Evolutionary conservation across 495 filamentous ascomycete genomes (phyloP), one percentile per base, ranked within the genome.

Genomic region (Lentithecium fluviatile): DNA sequence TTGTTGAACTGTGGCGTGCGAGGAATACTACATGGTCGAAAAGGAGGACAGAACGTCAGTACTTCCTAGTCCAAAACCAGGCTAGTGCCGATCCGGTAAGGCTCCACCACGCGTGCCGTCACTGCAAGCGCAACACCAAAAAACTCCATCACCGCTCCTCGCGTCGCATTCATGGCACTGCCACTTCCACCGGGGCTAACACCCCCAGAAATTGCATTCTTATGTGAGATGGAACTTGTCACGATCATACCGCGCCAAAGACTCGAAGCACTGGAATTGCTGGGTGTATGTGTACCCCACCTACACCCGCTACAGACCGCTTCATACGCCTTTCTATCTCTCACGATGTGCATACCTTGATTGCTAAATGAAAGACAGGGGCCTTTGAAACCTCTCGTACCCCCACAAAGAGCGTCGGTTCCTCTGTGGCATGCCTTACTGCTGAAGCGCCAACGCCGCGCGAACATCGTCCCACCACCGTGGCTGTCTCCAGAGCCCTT

Each of bases 401-500:
- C 94, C 8, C 92, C 94, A 0, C 86, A 91, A 64, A 85, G 91
- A 66, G 82, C 87, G 57, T 74, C 85, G 26, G 73, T 97, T 43
- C 94, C 94, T 13, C 85, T 97, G 70, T 97, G 95, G 95, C 88
- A 97, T 47, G 94, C 95, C n/a, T 83, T 97, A 49, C 86, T 97
- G 54, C 86, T 98, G 52, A 97, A 98, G 75, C 89, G 91, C 61
- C 95, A 98, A 77, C 84, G 87, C 34, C 86, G 93, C 69, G 93
- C 91, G 71, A 95, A 96, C 76, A 97, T 97, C 72, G 76, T 91
- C 40, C 88, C 94, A 0, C 94, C 94, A 0, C 73, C 88, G 50
- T 98, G 94, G 94, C 83, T 98, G 11, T 82, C 86, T 64, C 82
- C 88, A 0, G 70, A 82, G 26, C 84, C 89, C 25, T 82, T 98